These are phyloP conservation scores for Monosporascus sp. DNA, from an alignment of 2,329 filamentous ascomycete species.

Conservation along the genomic window DNA sequence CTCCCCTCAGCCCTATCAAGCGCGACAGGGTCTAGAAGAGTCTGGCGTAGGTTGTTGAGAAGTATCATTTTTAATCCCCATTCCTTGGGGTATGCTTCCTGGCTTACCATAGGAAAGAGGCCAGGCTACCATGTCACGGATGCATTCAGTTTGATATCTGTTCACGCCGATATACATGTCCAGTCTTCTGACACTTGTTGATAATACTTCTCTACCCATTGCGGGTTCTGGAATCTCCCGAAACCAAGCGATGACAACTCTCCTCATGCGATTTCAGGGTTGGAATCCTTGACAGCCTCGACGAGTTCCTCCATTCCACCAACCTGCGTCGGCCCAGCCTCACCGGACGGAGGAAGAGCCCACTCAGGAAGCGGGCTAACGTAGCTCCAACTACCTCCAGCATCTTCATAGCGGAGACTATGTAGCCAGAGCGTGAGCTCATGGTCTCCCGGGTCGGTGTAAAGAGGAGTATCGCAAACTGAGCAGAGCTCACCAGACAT, in stretches of 20 bases:
- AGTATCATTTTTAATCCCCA: no score
- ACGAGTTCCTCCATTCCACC: slow-evolving; percentile 56
- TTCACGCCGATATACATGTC: no score
- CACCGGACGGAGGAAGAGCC: slow-evolving; percentile 74
- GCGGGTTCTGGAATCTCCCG: not conserved
- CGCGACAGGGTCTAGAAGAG: no score
- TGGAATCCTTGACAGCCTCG: slow-evolving; percentile 44
- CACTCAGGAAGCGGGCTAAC: slow-evolving; percentile 78
- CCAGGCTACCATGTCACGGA: no score
- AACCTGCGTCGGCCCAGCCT: slow-evolving; percentile 65
- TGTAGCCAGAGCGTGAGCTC: slow-evolving; percentile 93
- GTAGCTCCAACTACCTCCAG: slow-evolving; percentile 80
- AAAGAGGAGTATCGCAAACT: slow-evolving; percentile 80
- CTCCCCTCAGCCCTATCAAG: no score
- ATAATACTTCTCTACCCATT: no score
- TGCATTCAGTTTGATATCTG: no score
- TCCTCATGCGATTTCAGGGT: slow-evolving; percentile 33
- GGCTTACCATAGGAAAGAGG: no score
- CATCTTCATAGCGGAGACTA: slow-evolving; percentile 82
- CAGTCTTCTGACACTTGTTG: no score
- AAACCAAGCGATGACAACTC: not conserved
- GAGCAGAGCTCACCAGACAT: slow-evolving; percentile 82
- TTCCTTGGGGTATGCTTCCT: no score
- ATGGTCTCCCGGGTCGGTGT: slow-evolving; percentile 85
- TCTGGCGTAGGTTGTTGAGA: no score